Evolutionary conservation across 2,329 filamentous ascomycete species (phyloP).

Genomic region (Pseudogymnoascus sp.): DNA sequence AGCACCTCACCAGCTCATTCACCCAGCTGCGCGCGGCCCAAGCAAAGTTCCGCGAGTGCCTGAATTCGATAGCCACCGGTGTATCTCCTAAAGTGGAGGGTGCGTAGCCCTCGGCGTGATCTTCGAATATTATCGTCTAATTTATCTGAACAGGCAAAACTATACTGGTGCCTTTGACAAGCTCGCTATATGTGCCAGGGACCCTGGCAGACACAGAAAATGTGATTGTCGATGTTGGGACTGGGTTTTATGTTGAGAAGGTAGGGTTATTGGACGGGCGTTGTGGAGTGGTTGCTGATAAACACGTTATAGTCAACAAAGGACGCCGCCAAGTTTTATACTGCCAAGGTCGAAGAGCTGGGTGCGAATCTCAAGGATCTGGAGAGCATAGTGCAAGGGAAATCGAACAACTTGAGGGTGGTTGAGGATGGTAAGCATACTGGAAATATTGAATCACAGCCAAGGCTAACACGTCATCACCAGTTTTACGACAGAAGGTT

Average conservation of each 20-base stretch:
- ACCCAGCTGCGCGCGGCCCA: slow-evolving; percentile 84
- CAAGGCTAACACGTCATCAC: slow-evolving; percentile 18
- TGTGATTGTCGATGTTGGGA: slow-evolving; percentile 87
- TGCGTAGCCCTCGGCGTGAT: slow-evolving; percentile 25
- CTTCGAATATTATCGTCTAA: neutral
- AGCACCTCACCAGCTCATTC: slow-evolving; percentile 87
- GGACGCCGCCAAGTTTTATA: slow-evolving; percentile 61
- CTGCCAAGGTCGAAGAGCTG: slow-evolving; percentile 59
- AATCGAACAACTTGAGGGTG: slow-evolving; percentile 75
- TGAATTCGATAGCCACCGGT: slow-evolving; percentile 63
- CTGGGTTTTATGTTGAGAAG: slow-evolving; percentile 93
- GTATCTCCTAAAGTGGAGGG: slow-evolving; percentile 35
- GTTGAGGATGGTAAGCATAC: slow-evolving; percentile 73
- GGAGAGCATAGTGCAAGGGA: slow-evolving; percentile 62
- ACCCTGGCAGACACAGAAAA: slow-evolving; percentile 65
- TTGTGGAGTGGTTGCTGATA: neutral
- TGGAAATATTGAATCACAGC: slow-evolving; percentile 3
- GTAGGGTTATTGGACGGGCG: slow-evolving; percentile 32
- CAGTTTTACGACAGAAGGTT: slow-evolving; percentile 46
- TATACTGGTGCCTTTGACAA: slow-evolving; percentile 89
- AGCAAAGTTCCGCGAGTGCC: slow-evolving; percentile 83
- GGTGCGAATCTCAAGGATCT: slow-evolving; percentile 58
- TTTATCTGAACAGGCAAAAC: slow-evolving; percentile 34
- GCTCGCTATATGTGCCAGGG: slow-evolving; percentile 88
- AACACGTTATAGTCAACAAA: slow-evolving; percentile 36